Evolutionary conservation across 441 rosid species (phyloP).

Genomic region (Breynia disticha): DNA sequence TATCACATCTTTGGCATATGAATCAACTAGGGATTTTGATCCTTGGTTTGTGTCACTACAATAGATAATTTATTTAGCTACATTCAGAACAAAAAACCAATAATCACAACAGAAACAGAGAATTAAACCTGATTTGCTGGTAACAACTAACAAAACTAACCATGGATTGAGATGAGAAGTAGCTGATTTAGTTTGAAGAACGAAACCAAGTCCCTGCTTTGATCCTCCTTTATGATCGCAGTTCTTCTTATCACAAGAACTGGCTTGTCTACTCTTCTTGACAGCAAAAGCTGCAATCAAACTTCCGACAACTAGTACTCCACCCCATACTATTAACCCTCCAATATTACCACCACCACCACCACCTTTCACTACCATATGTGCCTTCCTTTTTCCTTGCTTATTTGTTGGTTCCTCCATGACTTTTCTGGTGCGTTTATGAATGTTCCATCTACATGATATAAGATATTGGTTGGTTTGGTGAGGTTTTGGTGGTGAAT

Average conservation of each 20-base stretch:
- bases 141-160: constrained; percentile 14
- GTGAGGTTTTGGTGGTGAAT: neutral
- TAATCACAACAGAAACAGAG: neutral
- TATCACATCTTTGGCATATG: constrained; percentile 4
- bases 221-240: constrained; percentile 3
- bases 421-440: neutral
- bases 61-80: neutral
- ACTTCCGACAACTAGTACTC: constrained; percentile 36
- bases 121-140: neutral
- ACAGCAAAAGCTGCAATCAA: constrained; percentile 29
- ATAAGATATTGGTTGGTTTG: neutral
- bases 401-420: constrained; percentile 9
- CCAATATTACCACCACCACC: constrained; percentile 21
- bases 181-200: constrained; percentile 17
- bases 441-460: no score
- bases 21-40: constrained; percentile 13
- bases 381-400: constrained; percentile 12
- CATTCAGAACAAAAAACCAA: neutral
- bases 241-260: neutral
- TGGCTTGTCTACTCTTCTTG: constrained; percentile 8
- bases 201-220: constrained; percentile 13
- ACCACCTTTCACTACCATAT: constrained; percentile 1
- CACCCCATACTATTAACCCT: constrained; percentile 27
- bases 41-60: constrained; percentile 27
- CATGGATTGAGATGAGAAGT: constrained; percentile 14